Percentiles rank a stretch among this genome's conserved stretches.
These are phyloP conservation scores for Clonostachys solani DNA, from an alignment of 2,329 filamentous ascomycete species.

Conservation along the genomic window DNA sequence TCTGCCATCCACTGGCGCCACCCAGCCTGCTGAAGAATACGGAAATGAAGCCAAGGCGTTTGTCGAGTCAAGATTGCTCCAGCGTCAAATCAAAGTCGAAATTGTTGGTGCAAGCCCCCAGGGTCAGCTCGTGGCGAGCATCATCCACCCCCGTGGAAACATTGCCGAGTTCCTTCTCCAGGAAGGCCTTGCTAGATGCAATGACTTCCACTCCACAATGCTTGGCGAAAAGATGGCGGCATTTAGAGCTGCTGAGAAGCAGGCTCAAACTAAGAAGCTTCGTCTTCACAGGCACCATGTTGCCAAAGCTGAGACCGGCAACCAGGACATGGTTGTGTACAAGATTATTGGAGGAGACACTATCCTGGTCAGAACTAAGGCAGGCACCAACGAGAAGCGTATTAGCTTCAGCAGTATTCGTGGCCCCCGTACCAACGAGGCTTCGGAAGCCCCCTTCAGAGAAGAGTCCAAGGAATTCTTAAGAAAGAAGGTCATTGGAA, in stretches of 20 bases:
- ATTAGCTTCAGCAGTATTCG: conserved; percentile 90
- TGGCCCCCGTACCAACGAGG: conserved; percentile 84
- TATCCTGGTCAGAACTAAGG: conserved; percentile 79
- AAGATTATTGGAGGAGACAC: conserved; percentile 88
- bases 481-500: conserved; percentile 90
- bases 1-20: conserved; percentile 71
- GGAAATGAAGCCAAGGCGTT: conserved; percentile 87
- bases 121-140: conserved; percentile 81
- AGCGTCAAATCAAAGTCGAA: conserved; percentile 78
- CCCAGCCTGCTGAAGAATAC: conserved; percentile 81
- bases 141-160: conserved; percentile 86
- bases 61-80: conserved; percentile 80
- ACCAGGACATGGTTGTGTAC: conserved; percentile 77
- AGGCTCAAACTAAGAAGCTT: conserved; percentile 71
- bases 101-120: conserved; percentile 86
- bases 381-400: conserved; percentile 76
- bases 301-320: conserved; percentile 60
- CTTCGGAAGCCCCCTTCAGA: conserved; percentile 81
- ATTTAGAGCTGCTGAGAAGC: conserved; percentile 81
- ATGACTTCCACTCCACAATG: conserved; percentile 92
- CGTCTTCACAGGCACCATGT: conserved; percentile 81
- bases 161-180: conserved; percentile 89
- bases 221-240: conserved; percentile 83
- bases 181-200: conserved; percentile 85
- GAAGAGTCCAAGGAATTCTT: conserved; percentile 96